These are phyloP conservation scores for Russula virescens DNA, from an alignment of 768 basidiomycete species.

Conservation along the genomic window DNA sequence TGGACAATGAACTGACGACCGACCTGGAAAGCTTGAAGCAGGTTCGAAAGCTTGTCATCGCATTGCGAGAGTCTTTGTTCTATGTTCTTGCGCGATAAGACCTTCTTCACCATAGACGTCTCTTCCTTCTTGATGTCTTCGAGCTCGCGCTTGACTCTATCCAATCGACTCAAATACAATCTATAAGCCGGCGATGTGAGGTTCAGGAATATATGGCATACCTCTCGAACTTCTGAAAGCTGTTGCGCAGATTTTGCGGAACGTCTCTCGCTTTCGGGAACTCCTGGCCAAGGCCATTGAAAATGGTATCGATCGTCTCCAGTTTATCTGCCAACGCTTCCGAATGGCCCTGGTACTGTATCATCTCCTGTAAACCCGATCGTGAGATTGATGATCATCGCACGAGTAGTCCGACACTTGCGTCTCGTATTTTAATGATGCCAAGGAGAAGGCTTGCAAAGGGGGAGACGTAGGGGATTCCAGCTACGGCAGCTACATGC, in stretches of 20 bases:
- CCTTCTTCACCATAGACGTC: not conserved
- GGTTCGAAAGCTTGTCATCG: no score
- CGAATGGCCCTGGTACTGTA: not conserved
- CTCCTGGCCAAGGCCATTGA: not conserved
- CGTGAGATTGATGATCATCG: no score
- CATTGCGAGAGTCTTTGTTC: not conserved
- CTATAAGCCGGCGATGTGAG: not conserved
- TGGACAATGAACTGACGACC: no score
- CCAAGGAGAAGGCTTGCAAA: no score
- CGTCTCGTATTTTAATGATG: no score
- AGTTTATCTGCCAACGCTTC: not conserved
- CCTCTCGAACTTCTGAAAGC: not conserved
- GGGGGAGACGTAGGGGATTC: no score
- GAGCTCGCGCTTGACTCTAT: not conserved
- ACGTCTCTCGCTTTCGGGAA: not conserved
- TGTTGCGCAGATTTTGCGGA: not conserved
- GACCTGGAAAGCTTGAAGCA: slow-evolving; percentile 1
- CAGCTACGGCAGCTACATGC: no score
- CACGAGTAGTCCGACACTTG: no score
- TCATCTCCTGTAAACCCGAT: no score
- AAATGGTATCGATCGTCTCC: not conserved
- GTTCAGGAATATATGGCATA: not conserved
- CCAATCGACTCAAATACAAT: not conserved
- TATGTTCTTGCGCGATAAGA: not conserved
- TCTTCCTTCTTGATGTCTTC: not conserved